These are phyloP conservation scores for Dictyostelium citrinum DNA, from an alignment of 78 protist genomes.

Conservation along the genomic window DNA sequence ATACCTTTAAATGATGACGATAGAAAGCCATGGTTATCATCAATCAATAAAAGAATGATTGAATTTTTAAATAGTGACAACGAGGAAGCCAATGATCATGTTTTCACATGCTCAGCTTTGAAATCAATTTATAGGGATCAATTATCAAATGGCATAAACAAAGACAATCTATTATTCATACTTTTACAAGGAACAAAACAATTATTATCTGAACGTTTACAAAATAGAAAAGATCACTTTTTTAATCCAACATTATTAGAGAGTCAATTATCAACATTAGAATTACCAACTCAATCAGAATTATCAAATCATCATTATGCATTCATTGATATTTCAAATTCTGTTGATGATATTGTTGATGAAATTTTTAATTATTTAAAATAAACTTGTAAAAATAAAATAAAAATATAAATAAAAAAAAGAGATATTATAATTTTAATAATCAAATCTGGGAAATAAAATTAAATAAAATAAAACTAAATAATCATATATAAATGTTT, in stretches of 20 bases:
- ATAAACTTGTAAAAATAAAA: background rate
- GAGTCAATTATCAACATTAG: constrained; percentile 32
- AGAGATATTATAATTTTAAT: too few relatives aligned
- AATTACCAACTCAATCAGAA: constrained; percentile 4
- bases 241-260: constrained; percentile 12
- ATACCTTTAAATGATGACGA: constrained; percentile 61
- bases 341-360: background rate
- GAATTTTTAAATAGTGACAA: background rate
- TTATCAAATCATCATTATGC: background rate
- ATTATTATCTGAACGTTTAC: background rate
- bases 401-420: too few relatives aligned
- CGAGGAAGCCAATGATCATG: background rate
- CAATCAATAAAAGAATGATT: constrained; percentile 21
- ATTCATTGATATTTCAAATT: background rate
- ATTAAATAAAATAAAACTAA: too few relatives aligned
- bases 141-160: background rate
- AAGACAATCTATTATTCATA: background rate
- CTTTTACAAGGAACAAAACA: constrained; percentile 16
- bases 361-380: background rate
- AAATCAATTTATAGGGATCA: constrained; percentile 30
- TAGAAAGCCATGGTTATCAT: constrained; percentile 48
- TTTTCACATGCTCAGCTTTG: constrained; percentile 52
- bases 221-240: constrained; percentile 22
- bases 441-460: too few relatives aligned
- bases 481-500: too few relatives aligned